Evolutionary conservation across 2,329 filamentous ascomycete species (phyloP), one percentile per base, ranked within the genome.

Genomic region (Gliomastix tumulicola): DNA sequence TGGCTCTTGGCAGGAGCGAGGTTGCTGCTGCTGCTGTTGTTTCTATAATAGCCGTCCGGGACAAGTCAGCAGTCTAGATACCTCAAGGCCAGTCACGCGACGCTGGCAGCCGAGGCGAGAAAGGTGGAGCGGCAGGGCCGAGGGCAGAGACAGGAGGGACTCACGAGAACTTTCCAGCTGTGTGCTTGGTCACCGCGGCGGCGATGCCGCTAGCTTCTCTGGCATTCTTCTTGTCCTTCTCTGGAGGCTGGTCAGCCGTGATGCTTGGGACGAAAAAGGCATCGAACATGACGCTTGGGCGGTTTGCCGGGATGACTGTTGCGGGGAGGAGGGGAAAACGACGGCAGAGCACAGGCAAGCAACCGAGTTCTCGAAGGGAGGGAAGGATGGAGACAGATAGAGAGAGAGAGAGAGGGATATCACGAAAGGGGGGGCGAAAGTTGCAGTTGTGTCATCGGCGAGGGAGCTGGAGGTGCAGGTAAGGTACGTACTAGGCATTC

Each of bases 141-240:
- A 35, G 37, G 35, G 34, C 33, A 35, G 28, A 34, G 34, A 36
- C 27, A 30, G 33, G 23, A 20, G 17, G 27, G 36, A 65, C 69
- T 48, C 62, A 74, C 69, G 62, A 59, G 58, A 71, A 68, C 56
- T 69, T 72, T 50, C 63, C 65, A 51, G 66, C 60, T 48, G 63
- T 63, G 48, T 74, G 68, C 51, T 66, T 71, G 44, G 65, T 71
- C 60, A 73, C 64, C 57, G 68, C 69, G 33, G 69, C 68, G 47
- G 67, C 63, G 49, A 74, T 69, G 48, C 68, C 65, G 49, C 68
- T 65, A 50, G 57, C 59, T 49, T 73, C 68, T 66, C 64, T 73
- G 54, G 63, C 69, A 70, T 73, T 59, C 60, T 71, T 75, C 56
- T 61, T 69, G 50, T 69, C 60, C 55, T 71, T 74, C 63, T 71